These are phyloP conservation scores for Penicillium sp. DNA, from an alignment of 2,329 filamentous ascomycete genomes.

Conservation along the genomic window DNA sequence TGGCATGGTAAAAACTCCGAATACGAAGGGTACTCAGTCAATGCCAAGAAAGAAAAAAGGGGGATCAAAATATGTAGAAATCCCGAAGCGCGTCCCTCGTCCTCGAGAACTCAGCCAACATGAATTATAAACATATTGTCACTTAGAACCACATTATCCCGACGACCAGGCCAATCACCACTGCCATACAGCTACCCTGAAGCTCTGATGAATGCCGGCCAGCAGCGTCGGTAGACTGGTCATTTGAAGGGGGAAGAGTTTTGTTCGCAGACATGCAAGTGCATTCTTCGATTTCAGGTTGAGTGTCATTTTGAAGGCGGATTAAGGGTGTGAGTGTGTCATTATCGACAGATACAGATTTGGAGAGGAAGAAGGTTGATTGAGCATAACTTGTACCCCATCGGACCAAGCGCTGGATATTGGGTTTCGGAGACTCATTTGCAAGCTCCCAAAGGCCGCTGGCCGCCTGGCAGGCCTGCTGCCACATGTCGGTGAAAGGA, in stretches of 20 bases:
- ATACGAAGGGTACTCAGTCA: background rate
- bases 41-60: background rate
- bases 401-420: conserved; percentile 2
- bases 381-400: conserved; percentile 2
- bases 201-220: conserved; percentile 27
- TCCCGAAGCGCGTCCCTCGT: background rate
- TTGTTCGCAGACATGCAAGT: background rate
- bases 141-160: conserved; percentile 40
- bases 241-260: conserved; percentile 13
- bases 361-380: background rate
- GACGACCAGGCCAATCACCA: conserved; percentile 36
- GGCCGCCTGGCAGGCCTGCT: conserved; percentile 33
- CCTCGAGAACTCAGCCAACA: background rate
- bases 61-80: background rate
- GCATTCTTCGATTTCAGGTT: background rate
- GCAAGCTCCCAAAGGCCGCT: conserved; percentile 12
- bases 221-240: conserved; percentile 26
- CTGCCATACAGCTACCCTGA: conserved; percentile 39
- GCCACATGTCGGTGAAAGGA: conserved; percentile 24
- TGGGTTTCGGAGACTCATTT: background rate
- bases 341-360: background rate
- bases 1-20: background rate
- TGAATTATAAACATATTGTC: background rate
- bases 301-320: background rate
- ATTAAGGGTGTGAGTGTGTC: background rate